phyloP scores from a whole-genome alignment of 2,329 filamentous ascomycete species.

The Aspergillus sp. region DNA sequence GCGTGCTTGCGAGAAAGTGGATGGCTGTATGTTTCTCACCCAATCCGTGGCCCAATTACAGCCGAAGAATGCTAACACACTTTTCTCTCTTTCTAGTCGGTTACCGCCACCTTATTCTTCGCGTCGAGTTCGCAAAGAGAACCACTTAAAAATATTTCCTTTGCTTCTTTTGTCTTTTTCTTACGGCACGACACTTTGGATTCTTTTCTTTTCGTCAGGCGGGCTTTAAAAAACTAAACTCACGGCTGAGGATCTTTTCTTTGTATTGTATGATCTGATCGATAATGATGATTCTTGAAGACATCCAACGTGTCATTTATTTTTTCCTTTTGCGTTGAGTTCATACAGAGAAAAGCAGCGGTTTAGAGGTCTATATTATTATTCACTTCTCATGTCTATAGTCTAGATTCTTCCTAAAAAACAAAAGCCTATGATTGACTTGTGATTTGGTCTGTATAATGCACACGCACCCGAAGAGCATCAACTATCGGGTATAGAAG shows the following conservation, averaged over 20 bases:
- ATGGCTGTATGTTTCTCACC: constrained; percentile 64
- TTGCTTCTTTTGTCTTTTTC: constrained; percentile 14
- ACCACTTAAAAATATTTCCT: constrained; percentile 25
- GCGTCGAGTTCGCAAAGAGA: constrained; percentile 50
- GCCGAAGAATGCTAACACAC: constrained; percentile 15
- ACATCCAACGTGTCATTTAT: constrained; percentile 26
- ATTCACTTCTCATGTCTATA: not conserved
- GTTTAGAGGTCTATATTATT: constrained; percentile 18
- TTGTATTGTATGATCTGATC: constrained; percentile 34
- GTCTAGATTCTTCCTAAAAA: no score
- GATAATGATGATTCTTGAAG: constrained; percentile 32
- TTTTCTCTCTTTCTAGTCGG: constrained; percentile 33
- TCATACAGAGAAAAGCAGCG: constrained; percentile 21
- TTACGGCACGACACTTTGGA: constrained; percentile 24
- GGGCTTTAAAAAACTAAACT: constrained; percentile 14
- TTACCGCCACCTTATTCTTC: constrained; percentile 50
- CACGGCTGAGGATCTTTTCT: constrained; percentile 24
- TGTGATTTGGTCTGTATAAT: no score
- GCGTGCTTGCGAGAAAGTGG: constrained; percentile 94
- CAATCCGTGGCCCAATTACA: not conserved
- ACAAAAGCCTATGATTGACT: no score
- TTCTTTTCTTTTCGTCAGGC: constrained; percentile 25
- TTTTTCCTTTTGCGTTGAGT: constrained; percentile 17
- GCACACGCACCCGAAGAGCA: no score
- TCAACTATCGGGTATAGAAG: no score